Evolutionary conservation across 2,329 filamentous ascomycete genomes (phyloP).

Genomic region (Septoria linicola): DNA sequence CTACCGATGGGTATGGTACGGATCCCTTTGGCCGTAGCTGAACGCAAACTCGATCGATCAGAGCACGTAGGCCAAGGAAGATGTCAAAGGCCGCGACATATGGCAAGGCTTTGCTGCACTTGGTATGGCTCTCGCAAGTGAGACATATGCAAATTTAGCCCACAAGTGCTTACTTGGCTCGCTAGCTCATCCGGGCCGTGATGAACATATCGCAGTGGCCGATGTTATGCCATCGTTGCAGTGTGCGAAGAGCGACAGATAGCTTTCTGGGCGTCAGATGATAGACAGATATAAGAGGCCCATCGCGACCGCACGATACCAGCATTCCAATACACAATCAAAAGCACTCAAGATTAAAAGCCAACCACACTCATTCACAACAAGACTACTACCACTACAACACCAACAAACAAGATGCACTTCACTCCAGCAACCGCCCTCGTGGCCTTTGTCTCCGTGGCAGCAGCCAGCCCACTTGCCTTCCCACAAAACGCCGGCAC

Average conservation of each 20-base stretch:
- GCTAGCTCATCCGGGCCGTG: neutral
- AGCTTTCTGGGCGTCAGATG: neutral
- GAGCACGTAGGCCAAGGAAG: too few relatives aligned
- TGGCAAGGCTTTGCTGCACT: too few relatives aligned
- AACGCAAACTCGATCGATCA: too few relatives aligned
- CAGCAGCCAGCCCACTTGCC: neutral
- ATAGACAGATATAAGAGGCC: neutral
- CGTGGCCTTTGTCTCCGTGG: neutral
- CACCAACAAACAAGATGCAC: neutral
- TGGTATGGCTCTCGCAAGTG: too few relatives aligned
- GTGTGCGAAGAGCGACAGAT: neutral
- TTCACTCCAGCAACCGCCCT: slow-evolving; percentile 3
- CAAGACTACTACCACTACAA: neutral
- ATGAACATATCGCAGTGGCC: neutral
- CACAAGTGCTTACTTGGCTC: neutral
- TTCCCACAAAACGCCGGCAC: slow-evolving; percentile 4
- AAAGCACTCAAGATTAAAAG: neutral
- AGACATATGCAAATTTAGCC: neutral
- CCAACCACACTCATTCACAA: neutral
- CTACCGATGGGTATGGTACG: too few relatives aligned
- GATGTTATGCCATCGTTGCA: neutral
- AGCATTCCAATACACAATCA: neutral
- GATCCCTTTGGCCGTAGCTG: too few relatives aligned
- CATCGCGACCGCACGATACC: neutral
- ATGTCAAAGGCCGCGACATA: too few relatives aligned